These are phyloP conservation scores for Umbelopsis sp. DNA, from an alignment of 371 early-diverging fungal species.

Conservation along the genomic window DNA sequence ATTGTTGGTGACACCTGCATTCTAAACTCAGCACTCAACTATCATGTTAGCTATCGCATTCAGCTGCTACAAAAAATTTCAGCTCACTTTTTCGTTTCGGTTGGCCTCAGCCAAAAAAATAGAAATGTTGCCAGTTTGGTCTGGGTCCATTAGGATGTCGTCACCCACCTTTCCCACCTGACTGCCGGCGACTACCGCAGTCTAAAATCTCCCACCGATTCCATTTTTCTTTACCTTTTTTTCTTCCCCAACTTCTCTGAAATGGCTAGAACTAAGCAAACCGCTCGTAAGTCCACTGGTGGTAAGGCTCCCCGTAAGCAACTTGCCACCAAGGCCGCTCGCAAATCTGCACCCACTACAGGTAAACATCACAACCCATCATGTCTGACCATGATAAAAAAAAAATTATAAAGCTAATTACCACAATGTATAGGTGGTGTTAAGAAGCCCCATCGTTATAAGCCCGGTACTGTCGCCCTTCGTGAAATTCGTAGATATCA, in stretches of 20 bases:
- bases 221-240: neutral
- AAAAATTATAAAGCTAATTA: too few relatives aligned
- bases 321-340: constrained; percentile 85
- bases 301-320: constrained; percentile 90
- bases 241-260: constrained; percentile 16
- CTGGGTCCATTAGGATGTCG: constrained; percentile 11
- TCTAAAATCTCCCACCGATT: too few relatives aligned
- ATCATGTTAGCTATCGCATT: neutral
- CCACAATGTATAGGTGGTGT: constrained; percentile 44
- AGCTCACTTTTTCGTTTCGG: neutral
- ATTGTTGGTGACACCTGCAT: neutral
- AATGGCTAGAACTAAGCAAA: constrained; percentile 88
- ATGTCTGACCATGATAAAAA: too few relatives aligned
- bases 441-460: constrained; percentile 86
- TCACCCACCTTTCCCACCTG: constrained; percentile 10
- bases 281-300: constrained; percentile 85
- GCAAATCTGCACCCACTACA: constrained; percentile 79
- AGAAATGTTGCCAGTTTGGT: neutral
- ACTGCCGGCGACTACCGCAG: constrained; percentile 1
- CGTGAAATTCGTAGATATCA: constrained; percentile 98
- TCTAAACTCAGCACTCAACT: neutral
- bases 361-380: neutral
- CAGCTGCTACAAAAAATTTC: constrained; percentile 1
- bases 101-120: neutral
- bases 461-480: constrained; percentile 88